phyloP scores from a whole-genome alignment of 768 basidiomycete genomes.

The Boletus rubescentipes region DNA sequence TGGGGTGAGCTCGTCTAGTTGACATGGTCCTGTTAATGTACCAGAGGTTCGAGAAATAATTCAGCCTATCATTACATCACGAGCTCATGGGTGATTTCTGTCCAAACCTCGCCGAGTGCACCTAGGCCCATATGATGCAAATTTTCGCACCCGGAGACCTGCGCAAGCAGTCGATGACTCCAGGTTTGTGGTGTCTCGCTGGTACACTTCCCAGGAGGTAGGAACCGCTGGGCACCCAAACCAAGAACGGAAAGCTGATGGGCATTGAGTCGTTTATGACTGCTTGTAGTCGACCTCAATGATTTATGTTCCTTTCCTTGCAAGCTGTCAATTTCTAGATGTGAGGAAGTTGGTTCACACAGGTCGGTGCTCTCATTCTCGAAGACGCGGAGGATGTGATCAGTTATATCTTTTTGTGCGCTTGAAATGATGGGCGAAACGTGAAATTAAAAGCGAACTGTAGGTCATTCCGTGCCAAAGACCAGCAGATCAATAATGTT shows the following conservation, averaged over 20 bases:
- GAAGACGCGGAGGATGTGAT: neutral
- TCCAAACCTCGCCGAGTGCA: neutral
- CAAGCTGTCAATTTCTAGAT: neutral
- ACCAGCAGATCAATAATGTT: neutral
- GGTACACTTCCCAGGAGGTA: conserved; percentile 42
- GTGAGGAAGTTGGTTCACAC: neutral
- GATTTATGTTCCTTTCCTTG: neutral
- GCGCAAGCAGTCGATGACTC: conserved; percentile 39
- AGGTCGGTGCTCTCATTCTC: neutral
- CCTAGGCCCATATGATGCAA: conserved; percentile 41
- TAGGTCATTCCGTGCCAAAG: neutral
- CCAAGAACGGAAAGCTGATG: conserved; percentile 67
- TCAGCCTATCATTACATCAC: neutral
- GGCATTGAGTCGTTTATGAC: conserved; percentile 7
- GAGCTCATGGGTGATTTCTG: neutral
- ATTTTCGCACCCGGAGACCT: conserved; percentile 36
- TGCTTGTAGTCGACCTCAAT: neutral
- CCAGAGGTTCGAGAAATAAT: conserved; percentile 5
- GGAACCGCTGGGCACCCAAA: conserved; percentile 43
- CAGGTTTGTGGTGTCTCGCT: conserved; percentile 35
- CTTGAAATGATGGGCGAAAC: neutral
- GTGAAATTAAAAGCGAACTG: no score
- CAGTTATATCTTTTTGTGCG: neutral
- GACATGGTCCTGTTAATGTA: conserved; percentile 11
- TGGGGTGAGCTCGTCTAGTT: conserved; percentile 18